A percentile compares a stretch with the other conserved stretches of the same genome.
Conservation (phyloP, 1,284 basidiomycete genomes). For the Vanrija sp. region DNA sequence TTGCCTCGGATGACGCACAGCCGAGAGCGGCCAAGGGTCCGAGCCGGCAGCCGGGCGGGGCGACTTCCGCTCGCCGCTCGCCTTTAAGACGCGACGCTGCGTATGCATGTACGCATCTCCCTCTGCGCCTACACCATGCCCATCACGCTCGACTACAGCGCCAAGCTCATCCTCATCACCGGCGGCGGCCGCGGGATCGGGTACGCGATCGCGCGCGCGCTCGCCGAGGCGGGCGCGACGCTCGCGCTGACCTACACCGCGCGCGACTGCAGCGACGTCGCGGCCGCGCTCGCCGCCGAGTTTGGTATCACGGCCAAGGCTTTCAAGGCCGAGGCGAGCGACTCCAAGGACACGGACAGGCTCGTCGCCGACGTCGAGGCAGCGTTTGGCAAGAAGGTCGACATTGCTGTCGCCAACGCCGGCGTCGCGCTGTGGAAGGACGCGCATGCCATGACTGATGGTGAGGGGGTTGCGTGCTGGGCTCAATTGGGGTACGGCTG, state of each 20-base stretch:
- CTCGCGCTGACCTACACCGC: conserved; percentile 42
- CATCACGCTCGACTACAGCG: conserved; percentile 23
- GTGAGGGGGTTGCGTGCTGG: background rate
- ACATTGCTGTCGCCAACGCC: background rate
- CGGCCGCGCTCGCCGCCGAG: conserved; percentile 24
- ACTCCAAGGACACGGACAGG: background rate
- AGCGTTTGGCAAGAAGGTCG: background rate
- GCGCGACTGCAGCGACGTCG: conserved; percentile 25
- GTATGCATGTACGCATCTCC: background rate
- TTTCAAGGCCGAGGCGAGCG: background rate
- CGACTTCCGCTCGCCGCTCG: too few species aligned
- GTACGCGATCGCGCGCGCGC: conserved; percentile 24
- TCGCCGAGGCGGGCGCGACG: conserved; percentile 35
- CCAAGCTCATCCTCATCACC: conserved; percentile 29
- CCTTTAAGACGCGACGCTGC: too few species aligned
- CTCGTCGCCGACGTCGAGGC: background rate
- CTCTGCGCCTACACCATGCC: conserved; percentile 8
- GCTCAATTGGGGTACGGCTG: background rate
- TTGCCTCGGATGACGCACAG: too few species aligned
- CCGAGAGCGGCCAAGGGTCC: too few species aligned
- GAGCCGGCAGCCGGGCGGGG: too few species aligned
- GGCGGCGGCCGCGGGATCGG: conserved; percentile 28
- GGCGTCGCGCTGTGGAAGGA: background rate
- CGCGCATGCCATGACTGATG: background rate
- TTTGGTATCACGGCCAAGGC: conserved; percentile 23